A percentile compares a stretch with the other conserved stretches of the same genome.
Evolutionary conservation across 176 grass and related monocot species (phyloP).

Genomic region (Raddia distichophylla): DNA sequence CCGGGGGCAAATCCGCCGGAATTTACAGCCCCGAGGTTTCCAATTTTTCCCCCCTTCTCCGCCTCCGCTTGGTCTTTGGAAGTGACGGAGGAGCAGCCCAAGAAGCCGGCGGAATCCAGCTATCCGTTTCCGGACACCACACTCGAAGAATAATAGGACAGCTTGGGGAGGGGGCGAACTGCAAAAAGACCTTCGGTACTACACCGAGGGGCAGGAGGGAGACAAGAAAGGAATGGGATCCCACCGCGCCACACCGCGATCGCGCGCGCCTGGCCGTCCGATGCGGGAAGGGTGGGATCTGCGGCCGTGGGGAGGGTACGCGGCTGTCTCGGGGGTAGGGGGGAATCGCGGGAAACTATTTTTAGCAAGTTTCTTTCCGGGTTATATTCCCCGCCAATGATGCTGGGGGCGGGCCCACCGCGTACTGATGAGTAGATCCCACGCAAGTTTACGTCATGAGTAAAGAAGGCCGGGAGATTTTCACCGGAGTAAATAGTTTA

Average conservation of each 20-base stretch:
- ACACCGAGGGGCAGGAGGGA: background rate
- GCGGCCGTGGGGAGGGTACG: background rate
- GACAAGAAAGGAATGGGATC: slow-evolving; percentile 54
- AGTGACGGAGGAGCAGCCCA: slow-evolving; percentile 45
- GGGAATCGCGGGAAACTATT: slow-evolving; percentile 34
- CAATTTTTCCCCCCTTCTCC: background rate
- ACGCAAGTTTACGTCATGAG: background rate
- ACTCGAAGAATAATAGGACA: slow-evolving; percentile 42
- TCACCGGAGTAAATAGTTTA: too few relatives aligned
- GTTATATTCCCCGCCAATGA: slow-evolving; percentile 36
- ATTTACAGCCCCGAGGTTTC: slow-evolving; percentile 21
- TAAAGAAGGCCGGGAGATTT: background rate
- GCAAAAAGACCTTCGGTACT: slow-evolving; percentile 8
- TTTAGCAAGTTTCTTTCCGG: background rate
- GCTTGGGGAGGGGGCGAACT: slow-evolving; percentile 30
- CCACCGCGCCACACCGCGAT: slow-evolving; percentile 1
- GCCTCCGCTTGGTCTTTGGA: slow-evolving; percentile 44
- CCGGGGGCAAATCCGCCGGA: slow-evolving; percentile 31
- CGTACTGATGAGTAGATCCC: background rate
- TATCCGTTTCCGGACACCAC: slow-evolving; percentile 29
- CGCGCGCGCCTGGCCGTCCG: background rate
- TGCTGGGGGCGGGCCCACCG: background rate
- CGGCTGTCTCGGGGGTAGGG: background rate
- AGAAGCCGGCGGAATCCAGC: background rate
- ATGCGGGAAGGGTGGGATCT: rapidly evolving